Evolutionary conservation across 768 basidiomycete species (phyloP), one percentile per base, ranked within the genome.

Genomic region (Cyclocybe aegerita): DNA sequence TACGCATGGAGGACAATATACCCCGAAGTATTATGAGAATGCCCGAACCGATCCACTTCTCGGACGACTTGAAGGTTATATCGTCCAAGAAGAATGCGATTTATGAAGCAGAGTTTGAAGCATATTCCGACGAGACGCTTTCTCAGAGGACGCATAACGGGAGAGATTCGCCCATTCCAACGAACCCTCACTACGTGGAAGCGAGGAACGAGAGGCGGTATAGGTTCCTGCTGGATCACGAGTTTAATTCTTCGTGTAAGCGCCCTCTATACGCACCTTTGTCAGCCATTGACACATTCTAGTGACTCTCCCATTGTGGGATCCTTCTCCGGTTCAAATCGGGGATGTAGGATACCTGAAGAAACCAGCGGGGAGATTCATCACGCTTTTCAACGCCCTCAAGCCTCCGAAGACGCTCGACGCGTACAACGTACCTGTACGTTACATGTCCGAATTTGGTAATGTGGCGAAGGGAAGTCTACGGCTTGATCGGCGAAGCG

Each of bases 301-400:
- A 85, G 84, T 89, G 51, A 80, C 75, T 0, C 65, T 85, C 15
- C 85, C 90, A 6, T 67, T 91, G 5, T 93, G 90, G 90, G 75
- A 71, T 4, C 90, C 90, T 1, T 68, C 77, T 3, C 73, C 59
- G 4, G 78, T 92, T 0, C 64, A 74, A 9, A 67, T 91, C 2
- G 91, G 90, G 6, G 82, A 84, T 2, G 84, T 93, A 7, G 91
- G 91, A 2, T 93, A 87, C 62, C 68, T 91, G 17, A 74, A 72
- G 32, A 87, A 85, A 57, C 79, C 84, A 0, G 66, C 67, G n/a
- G 90, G 90, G 2, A 66, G 70, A 39, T 93, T 93, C 56, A 67
- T 88, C 50, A 84, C 82, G 7, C 71, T 92, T 6, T 83, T 90
- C 68, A 88, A 90, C 63, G 79, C 85, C 1, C 76, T 82, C 62